Base-by-base conservation (phyloP, 2,329 filamentous ascomycete genomes). In the Botrytis cinerea region DNA sequence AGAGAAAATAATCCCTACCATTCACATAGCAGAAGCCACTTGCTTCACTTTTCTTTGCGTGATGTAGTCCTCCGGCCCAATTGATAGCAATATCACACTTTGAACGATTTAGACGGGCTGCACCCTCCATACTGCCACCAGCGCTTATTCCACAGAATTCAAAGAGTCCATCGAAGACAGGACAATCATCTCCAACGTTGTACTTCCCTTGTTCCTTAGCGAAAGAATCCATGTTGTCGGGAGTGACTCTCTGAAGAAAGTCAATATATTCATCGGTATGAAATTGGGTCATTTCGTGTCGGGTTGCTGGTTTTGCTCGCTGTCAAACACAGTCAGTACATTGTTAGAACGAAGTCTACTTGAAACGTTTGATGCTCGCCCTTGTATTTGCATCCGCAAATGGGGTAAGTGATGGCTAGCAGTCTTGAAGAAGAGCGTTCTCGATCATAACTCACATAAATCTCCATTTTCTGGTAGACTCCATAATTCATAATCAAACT, bases 11-110 rank as follows among this genome's bases (percentile, higher is more conserved):
- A n/a, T 46, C 28, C 84, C 86, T 89, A 89, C 93, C 95, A 82
- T 99, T 99, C 78, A 98, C 93, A 82, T 99, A 99, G 86, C 96
- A 99, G 85, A 99, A 99, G 51, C 96, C 96, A 79, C 92, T 95
- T 74, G 96, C 96, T 84, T 98, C 94, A 77, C 92, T 93, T 84
- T 98, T 98, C 83, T 98, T 98, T 61, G 96, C 96, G 82, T 99
- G 96, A 83, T 99, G 96, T 66, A 99, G 89, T 40, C 96, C 96
- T 70, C 96, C 96, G 62, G 95, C 96, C 96, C 96, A 99, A 83
- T 98, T 98, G 82, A 99, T 93, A 32, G 96, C 96, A 79, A 99
- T 97, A 82, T 98, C 94, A 81, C 94, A 96, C 83, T 98, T 96
- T 76, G 93, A 89, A 76, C 95, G 93, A 80, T 95, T 94, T 32